phyloP scores from a whole-genome alignment of 768 basidiomycete genomes.

The Pluteus cervinus region DNA sequence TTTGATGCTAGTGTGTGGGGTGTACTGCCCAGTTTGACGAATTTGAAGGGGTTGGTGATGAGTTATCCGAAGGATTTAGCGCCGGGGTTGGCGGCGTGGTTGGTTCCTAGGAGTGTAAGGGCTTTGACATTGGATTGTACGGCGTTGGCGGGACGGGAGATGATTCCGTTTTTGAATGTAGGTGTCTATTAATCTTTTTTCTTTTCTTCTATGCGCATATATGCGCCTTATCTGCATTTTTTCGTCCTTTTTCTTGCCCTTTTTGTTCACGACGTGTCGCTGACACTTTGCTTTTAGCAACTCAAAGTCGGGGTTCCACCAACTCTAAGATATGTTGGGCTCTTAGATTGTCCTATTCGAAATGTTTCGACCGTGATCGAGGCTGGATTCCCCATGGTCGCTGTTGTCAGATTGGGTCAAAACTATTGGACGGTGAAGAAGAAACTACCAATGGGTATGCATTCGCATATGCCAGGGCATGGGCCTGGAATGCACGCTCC shows the following conservation, averaged over 20 bases:
- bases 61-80: conserved; percentile 61
- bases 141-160: conserved; percentile 30
- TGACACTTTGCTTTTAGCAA: conserved; percentile 46
- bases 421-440: conserved; percentile 47
- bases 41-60: conserved; percentile 49
- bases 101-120: conserved; percentile 50
- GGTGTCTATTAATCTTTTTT: conserved; percentile 7
- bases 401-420: conserved; percentile 47
- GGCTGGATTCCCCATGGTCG: conserved; percentile 57
- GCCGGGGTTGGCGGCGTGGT: conserved; percentile 59
- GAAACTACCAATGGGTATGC: conserved; percentile 8
- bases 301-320: conserved; percentile 53
- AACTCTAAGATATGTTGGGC: conserved; percentile 44
- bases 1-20: conserved; percentile 72
- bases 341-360: conserved; percentile 42
- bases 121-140: conserved; percentile 41
- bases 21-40: conserved; percentile 51
- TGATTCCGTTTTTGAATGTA: conserved; percentile 36
- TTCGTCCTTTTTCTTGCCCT: conserved; percentile 4
- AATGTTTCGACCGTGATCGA: conserved; percentile 41
- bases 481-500: too few relatives aligned
- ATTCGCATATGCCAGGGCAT: conserved; percentile 6
- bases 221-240: too few relatives aligned
- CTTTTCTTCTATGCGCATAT: background rate
- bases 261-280: background rate